Base-by-base conservation (phyloP, 2,329 filamentous ascomycete species). In the Claviceps cyperi region DNA sequence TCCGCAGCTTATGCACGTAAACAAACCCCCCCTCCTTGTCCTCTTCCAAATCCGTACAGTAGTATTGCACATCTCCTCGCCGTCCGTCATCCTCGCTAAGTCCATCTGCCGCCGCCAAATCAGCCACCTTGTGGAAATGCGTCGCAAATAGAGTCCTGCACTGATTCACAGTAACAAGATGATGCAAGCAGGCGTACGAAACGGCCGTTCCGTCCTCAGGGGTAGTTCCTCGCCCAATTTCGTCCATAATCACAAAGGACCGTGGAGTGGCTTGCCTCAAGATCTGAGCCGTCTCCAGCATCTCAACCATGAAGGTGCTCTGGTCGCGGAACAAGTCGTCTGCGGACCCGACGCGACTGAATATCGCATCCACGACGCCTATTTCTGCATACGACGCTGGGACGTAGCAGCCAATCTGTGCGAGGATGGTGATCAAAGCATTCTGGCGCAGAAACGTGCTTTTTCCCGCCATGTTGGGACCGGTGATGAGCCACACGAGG, bases 301-400 rank as follows among this genome's bases (percentile, higher is more conserved):
- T 98, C 69, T 98, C 92, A 1, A 97, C 88, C 92, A 98, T 97
- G 67, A 98, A 98, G 0, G 94, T 98, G 49, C 88, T 95, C 66
- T 97, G 90, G 69, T 95, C 86, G 47, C 81, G 80, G 69, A 86
- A 96, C n/a, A 98, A 74, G 63, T 95, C 91, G 65, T 98, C 94
- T 1, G 91, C 92, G 1, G 89, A 94, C 1, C 92, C 92, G 21
- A 94, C 84, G 62, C 92, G 86, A 62, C 84, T 92, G 70, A 94
- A 97, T 49, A 98, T 84, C 59, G 91, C 88, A 67, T 98, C 92
- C n/a, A 96, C 89, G 43, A 98, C 74, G 1, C 91, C 90, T 24
- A 98, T 75, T 58, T 87, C 81, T 3, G 88, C 91, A 63, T 87
- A 86, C 22, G 83, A 78, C 0, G 92, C 92, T 0, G 92, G 92